These are phyloP conservation scores for Hansfordia pulvinata DNA, from an alignment of 2,329 filamentous ascomycete species.

Conservation along the genomic window DNA sequence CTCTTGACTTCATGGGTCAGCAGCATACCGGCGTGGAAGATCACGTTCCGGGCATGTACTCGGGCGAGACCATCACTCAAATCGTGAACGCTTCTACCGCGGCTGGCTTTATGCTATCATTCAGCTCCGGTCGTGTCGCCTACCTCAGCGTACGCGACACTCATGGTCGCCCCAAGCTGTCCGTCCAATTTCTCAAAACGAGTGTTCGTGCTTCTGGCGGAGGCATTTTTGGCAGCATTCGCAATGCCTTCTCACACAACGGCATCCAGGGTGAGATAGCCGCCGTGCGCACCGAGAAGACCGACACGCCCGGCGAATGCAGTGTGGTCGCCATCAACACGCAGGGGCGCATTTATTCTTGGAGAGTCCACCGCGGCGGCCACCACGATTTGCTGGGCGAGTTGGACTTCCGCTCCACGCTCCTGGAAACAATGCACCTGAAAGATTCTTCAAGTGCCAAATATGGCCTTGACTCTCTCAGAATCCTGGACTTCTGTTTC, in stretches of 20 bases:
- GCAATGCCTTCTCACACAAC: slow-evolving; percentile 58
- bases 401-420: slow-evolving; percentile 51
- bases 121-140: slow-evolving; percentile 75
- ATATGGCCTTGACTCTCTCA: slow-evolving; percentile 45
- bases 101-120: slow-evolving; percentile 71
- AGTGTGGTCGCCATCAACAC: slow-evolving; percentile 70
- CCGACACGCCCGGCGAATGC: slow-evolving; percentile 65
- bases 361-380: slow-evolving; percentile 81
- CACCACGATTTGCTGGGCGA: slow-evolving; percentile 65
- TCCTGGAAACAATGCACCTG: slow-evolving; percentile 48
- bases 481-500: slow-evolving; percentile 69
- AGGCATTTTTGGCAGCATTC: slow-evolving; percentile 71
- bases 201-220: slow-evolving; percentile 39
- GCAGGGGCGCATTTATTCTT: slow-evolving; percentile 66
- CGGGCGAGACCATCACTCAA: slow-evolving; percentile 63
- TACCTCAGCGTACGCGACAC: slow-evolving; percentile 77
- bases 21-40: slow-evolving; percentile 71
- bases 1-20: slow-evolving; percentile 70
- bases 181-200: slow-evolving; percentile 61
- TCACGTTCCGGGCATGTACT: slow-evolving; percentile 57
- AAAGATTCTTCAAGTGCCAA: slow-evolving; percentile 32
- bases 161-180: slow-evolving; percentile 73
- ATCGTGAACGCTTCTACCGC: slow-evolving; percentile 72
- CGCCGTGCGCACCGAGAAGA: slow-evolving; percentile 62
- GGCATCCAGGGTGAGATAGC: slow-evolving; percentile 65